Evolutionary conservation across 1,139 yeast genomes (phyloP).

Genomic region (Insectozyma bohioensis): DNA sequence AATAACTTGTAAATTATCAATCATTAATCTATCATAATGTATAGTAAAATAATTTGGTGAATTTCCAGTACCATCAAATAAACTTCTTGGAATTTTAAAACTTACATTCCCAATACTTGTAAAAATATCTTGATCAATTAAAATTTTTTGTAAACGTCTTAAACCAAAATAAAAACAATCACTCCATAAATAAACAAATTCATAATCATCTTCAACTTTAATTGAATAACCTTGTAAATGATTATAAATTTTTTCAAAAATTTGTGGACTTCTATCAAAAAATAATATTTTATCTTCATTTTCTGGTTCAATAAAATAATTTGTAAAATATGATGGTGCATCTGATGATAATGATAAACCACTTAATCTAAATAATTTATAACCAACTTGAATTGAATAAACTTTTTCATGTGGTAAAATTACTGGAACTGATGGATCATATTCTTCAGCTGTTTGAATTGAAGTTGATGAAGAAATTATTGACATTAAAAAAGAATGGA

Average conservation of each 20-base stretch:
- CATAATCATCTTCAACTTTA: slow-evolving; percentile 54
- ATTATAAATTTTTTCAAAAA: slow-evolving; percentile 62
- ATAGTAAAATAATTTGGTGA: slow-evolving; percentile 75
- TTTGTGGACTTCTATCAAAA: slow-evolving; percentile 73
- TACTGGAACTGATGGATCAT: slow-evolving; percentile 53
- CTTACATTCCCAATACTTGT: slow-evolving; percentile 60
- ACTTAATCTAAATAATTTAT: slow-evolving; percentile 54
- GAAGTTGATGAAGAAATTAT: too few species aligned
- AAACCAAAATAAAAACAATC: slow-evolving; percentile 76
- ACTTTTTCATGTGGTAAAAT: slow-evolving; percentile 64
- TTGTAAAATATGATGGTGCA: slow-evolving; percentile 63
- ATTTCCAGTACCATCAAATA: slow-evolving; percentile 62
- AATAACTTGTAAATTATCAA: slow-evolving; percentile 42
- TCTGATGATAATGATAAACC: slow-evolving; percentile 88
- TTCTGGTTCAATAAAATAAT: slow-evolving; percentile 37
- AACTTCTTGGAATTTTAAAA: slow-evolving; percentile 57
- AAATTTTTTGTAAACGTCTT: slow-evolving; percentile 49
- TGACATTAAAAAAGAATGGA: too few species aligned
- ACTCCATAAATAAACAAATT: slow-evolving; percentile 61
- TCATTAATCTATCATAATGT: slow-evolving; percentile 49
- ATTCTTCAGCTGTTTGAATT: slow-evolving; percentile 18
- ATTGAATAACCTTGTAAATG: slow-evolving; percentile 82
- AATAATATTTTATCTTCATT: slow-evolving; percentile 52
- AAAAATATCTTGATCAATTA: slow-evolving; percentile 57
- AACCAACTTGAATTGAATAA: slow-evolving; percentile 74